Conservation (phyloP, 2,329 filamentous ascomycete genomes). For the Aspergillus texensis region DNA sequence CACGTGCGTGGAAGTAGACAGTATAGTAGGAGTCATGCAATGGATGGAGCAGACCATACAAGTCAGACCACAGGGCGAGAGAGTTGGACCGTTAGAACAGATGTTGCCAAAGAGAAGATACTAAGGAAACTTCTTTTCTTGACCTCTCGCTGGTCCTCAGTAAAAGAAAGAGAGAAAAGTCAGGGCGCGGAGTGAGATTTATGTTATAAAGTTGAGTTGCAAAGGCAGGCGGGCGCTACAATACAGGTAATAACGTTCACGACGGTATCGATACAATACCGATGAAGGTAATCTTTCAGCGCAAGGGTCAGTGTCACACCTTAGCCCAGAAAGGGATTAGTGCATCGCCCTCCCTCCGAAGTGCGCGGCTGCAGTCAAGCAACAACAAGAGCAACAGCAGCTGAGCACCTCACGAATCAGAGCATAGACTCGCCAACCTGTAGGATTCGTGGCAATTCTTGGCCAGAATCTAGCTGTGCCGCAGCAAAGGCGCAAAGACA, state of each 20-base stretch:
- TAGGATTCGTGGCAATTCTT: not conserved
- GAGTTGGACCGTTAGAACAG: not conserved
- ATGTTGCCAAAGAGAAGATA: not conserved
- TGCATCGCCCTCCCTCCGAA: slow-evolving; percentile 15
- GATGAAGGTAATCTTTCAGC: slow-evolving; percentile 11
- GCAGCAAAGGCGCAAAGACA: not conserved
- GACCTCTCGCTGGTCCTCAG: not conserved
- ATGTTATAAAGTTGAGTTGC: not conserved
- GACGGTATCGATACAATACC: slow-evolving; percentile 9
- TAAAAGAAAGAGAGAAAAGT: not conserved
- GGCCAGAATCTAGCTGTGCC: slow-evolving; percentile 2
- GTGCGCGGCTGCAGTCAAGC: slow-evolving; percentile 18
- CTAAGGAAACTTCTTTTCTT: not conserved
- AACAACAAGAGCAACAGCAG: slow-evolving; percentile 5
- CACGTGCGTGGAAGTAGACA: slow-evolving; percentile 15
- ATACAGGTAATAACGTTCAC: slow-evolving; percentile 10
- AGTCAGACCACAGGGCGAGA: not conserved
- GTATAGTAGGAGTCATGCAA: slow-evolving; percentile 1
- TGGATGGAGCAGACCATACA: not conserved
- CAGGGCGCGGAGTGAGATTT: slow-evolving; percentile 7
- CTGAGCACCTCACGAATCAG: slow-evolving; percentile 12
- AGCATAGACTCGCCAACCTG: slow-evolving; percentile 6
- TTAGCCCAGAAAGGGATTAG: slow-evolving; percentile 12
- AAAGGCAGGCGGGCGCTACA: slow-evolving; percentile 6
- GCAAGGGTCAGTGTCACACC: slow-evolving; percentile 13